phyloP scores from a whole-genome alignment of 768 basidiomycete genomes.

The Naematelia encephala region DNA sequence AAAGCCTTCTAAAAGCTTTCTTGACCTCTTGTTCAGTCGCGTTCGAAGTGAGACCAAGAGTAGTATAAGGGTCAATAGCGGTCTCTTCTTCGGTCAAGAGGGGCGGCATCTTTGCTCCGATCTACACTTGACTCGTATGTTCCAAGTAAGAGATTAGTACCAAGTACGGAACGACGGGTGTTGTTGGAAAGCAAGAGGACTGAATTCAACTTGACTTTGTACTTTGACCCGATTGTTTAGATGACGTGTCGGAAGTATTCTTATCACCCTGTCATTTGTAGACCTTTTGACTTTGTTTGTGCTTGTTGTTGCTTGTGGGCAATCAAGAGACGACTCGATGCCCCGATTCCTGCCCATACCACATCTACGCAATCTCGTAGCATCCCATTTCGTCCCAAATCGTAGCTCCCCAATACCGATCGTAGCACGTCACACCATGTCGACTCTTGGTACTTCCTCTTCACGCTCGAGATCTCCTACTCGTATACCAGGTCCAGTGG shows the following conservation, averaged over 20 bases:
- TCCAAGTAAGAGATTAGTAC: not conserved
- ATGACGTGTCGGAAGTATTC: not conserved
- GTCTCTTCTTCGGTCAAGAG: slow-evolving; percentile 44
- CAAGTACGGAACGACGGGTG: too few relatives aligned
- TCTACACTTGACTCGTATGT: too few relatives aligned
- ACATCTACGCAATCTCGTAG: not conserved
- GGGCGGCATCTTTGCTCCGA: slow-evolving; percentile 47
- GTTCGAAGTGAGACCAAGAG: slow-evolving; percentile 25
- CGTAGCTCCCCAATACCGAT: not conserved
- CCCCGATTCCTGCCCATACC: not conserved
- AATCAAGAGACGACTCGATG: not conserved
- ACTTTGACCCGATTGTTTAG: too few relatives aligned
- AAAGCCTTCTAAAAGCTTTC: slow-evolving; percentile 58
- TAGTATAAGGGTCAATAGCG: slow-evolving; percentile 39
- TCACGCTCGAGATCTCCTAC: slow-evolving; percentile 22
- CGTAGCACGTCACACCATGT: not conserved
- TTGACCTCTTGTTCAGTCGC: slow-evolving; percentile 53
- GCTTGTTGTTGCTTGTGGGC: too few relatives aligned
- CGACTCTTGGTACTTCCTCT: slow-evolving; percentile 44
- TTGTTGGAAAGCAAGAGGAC: too few relatives aligned
- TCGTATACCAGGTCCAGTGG: slow-evolving; percentile 47
- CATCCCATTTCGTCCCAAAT: not conserved
- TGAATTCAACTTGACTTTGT: too few relatives aligned
- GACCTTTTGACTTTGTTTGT: too few relatives aligned
- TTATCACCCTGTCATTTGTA: too few relatives aligned